Evolutionary conservation across 1,284 basidiomycete species (phyloP).

Genomic region (Malassezia pachydermatis): DNA sequence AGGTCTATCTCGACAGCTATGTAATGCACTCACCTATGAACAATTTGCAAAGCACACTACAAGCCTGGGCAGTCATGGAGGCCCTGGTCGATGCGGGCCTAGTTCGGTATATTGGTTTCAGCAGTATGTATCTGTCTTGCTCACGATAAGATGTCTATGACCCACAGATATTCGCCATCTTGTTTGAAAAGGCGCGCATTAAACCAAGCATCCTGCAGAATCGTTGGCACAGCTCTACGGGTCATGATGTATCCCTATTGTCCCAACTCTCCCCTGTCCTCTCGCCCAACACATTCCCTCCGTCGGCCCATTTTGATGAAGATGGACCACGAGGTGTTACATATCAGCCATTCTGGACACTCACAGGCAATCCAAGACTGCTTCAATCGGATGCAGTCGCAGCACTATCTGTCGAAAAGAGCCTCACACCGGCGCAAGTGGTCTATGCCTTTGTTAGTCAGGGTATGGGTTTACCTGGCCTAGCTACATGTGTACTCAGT

Average conservation of each 20-base stretch:
- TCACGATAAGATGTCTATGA: slow-evolving; percentile 34
- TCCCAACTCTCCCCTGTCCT: slow-evolving; percentile 29
- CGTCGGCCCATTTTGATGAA: background rate
- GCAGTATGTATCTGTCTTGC: slow-evolving; percentile 14
- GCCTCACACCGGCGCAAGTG: slow-evolving; percentile 31
- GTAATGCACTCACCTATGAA: slow-evolving; percentile 35
- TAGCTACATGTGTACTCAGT: slow-evolving; percentile 28
- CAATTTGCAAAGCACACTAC: slow-evolving; percentile 32
- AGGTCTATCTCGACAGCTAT: slow-evolving; percentile 39
- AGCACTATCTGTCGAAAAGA: slow-evolving; percentile 18
- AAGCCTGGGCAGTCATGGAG: slow-evolving; percentile 41
- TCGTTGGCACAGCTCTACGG: slow-evolving; percentile 40
- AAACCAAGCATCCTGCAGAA: slow-evolving; percentile 37
- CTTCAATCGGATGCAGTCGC: slow-evolving; percentile 24
- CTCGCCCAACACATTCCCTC: slow-evolving; percentile 34
- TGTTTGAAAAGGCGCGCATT: slow-evolving; percentile 24
- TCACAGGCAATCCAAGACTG: slow-evolving; percentile 37
- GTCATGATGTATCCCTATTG: slow-evolving; percentile 42
- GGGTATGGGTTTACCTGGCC: slow-evolving; percentile 31
- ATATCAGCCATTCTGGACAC: slow-evolving; percentile 45
- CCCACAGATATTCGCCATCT: slow-evolving; percentile 30
- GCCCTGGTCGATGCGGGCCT: slow-evolving; percentile 29
- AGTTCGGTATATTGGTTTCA: slow-evolving; percentile 33
- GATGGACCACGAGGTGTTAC: slow-evolving; percentile 16
- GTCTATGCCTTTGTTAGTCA: slow-evolving; percentile 33